A percentile compares a stretch with the other conserved stretches of the same genome.
Evolutionary conservation across 2,329 filamentous ascomycete genomes (phyloP).

Genomic region (Phoma sp.): DNA sequence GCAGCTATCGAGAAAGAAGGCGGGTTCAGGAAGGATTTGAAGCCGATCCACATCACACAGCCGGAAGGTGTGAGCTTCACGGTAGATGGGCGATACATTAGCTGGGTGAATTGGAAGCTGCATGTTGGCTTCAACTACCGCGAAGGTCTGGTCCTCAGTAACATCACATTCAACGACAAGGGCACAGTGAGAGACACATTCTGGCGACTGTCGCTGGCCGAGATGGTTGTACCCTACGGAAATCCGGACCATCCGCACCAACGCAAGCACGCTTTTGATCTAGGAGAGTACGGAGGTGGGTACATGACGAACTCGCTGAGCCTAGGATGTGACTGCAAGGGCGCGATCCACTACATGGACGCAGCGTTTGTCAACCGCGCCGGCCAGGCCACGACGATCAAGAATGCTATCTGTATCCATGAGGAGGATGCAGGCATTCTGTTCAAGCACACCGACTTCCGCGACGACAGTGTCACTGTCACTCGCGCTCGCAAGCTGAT

Average conservation of each 20-base stretch:
- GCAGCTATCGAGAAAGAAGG: constrained; percentile 73
- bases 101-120: constrained; percentile 93
- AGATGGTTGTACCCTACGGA: constrained; percentile 93
- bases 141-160: constrained; percentile 87
- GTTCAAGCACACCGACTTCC: constrained; percentile 94
- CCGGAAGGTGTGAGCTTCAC: constrained; percentile 88
- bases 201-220: constrained; percentile 85
- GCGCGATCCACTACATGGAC: constrained; percentile 89
- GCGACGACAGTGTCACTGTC: constrained; percentile 84
- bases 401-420: constrained; percentile 95
- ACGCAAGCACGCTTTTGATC: constrained; percentile 80
- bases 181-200: constrained; percentile 77
- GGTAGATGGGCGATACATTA: constrained; percentile 73
- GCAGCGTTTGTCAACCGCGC: constrained; percentile 81
- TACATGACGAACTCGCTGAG: constrained; percentile 83
- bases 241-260: constrained; percentile 82
- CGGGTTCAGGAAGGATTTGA: constrained; percentile 79
- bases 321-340: constrained; percentile 85
- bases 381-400: constrained; percentile 79
- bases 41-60: constrained; percentile 86
- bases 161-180: constrained; percentile 89
- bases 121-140: constrained; percentile 95
- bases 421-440: constrained; percentile 91
- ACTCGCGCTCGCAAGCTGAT: constrained; percentile 86
- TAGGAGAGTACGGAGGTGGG: constrained; percentile 80